Evolutionary conservation across 2,329 filamentous ascomycete genomes (phyloP), one percentile per base, ranked within the genome.

Genomic region (Botrytis hyacinthi): DNA sequence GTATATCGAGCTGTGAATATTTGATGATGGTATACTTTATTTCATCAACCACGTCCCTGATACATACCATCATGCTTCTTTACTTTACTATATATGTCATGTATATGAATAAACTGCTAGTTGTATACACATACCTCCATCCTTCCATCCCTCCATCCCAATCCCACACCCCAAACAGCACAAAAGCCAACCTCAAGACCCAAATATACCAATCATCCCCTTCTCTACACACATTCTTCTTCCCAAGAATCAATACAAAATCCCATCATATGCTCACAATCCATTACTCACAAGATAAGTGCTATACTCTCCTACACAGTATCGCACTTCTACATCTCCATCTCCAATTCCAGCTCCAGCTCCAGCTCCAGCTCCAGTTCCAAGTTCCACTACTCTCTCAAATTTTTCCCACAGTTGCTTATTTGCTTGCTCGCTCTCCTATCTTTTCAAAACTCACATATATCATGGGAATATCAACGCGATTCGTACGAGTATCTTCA

Each of bases 201-300:
- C 0, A n/a, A n/a, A 54, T 4, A 54, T 54, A 1, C 12, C 26
- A n/a, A 0, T 2, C 12, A n/a, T 16, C 4, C 12, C 1, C 26
- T n/a, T 51, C 35, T 37, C 48, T 8, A 14, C 12, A n/a, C 3
- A n/a, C 12, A 5, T 16, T 54, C 26, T n/a, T 12, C 48, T n/a
- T n/a, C 12, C 26, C 12, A 5, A n/a, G 26, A 54, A 54, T n/a
- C 6, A 1, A n/a, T 6, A 7, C 4, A 14, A 16, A n/a, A 54
- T 16, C 12, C 5, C 48, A 14, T 54, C 0, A 54, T 7, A 16
- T 7, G 1, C 26, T 54, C 12, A 54, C 3, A n/a, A 1, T 16
- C 22, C 48, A n/a, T 16, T 3, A 54, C 6, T 16, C 48, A n/a
- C 48, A 54, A 16, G 48, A 0, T 54, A 20, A 18, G 8, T 22